Conservation (phyloP, 2,329 filamentous ascomycete genomes). For the Verruconis gallopava region DNA sequence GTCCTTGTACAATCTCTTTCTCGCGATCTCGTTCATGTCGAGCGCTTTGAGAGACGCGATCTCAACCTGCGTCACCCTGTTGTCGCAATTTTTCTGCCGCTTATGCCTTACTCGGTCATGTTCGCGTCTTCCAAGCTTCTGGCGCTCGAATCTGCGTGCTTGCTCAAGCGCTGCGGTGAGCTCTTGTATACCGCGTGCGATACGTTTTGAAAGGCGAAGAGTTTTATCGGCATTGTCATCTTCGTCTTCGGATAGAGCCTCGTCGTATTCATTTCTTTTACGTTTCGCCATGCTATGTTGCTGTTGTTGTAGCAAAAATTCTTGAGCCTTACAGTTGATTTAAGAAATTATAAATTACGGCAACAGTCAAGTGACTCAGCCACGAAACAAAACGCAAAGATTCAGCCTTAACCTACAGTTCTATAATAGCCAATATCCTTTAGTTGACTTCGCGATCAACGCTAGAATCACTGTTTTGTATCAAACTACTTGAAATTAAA, state of each 20-base stretch:
- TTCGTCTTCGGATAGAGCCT: not conserved
- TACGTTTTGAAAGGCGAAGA: constrained; percentile 25
- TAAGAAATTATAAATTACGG: too few species aligned
- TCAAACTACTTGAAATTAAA: too few species aligned
- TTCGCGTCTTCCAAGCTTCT: constrained; percentile 53
- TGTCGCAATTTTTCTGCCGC: constrained; percentile 34
- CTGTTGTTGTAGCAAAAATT: too few species aligned
- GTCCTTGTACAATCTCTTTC: constrained; percentile 43
- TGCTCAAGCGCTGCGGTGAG: constrained; percentile 56
- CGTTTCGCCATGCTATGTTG: constrained; percentile 9
- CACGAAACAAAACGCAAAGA: too few species aligned
- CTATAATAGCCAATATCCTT: too few species aligned
- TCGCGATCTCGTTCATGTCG: constrained; percentile 36
- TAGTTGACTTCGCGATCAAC: too few species aligned
- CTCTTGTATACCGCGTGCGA: constrained; percentile 43
- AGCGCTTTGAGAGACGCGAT: constrained; percentile 46
- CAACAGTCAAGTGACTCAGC: too few species aligned
- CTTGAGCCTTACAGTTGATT: too few species aligned
- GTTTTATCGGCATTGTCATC: not conserved
- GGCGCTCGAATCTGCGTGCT: constrained; percentile 64
- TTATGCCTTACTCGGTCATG: constrained; percentile 39
- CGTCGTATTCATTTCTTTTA: not conserved
- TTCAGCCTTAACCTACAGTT: too few species aligned
- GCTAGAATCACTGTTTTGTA: too few species aligned
- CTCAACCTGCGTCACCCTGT: constrained; percentile 50